Conservation (phyloP, 768 basidiomycete genomes). For the Termitomyces sp. region DNA sequence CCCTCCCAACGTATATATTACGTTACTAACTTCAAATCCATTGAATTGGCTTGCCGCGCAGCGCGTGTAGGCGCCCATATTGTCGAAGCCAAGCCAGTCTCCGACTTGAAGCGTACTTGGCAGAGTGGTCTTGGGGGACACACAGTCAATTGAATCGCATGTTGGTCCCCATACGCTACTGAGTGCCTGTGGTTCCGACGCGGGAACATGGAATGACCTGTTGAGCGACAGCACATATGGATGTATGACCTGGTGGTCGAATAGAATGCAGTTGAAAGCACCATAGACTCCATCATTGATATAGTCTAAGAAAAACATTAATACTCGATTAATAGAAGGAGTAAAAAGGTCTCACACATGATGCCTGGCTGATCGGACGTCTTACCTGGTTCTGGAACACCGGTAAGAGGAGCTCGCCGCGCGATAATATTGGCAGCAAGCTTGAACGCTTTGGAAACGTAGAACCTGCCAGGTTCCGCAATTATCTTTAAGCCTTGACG, state of each 20-base stretch:
- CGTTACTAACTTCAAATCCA: constrained; percentile 77
- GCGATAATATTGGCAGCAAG: constrained; percentile 94
- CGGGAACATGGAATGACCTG: constrained; percentile 55
- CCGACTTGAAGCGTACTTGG: constrained; percentile 77
- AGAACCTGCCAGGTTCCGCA: constrained; percentile 94
- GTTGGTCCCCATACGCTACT: constrained; percentile 97
- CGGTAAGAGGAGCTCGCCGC: constrained; percentile 54
- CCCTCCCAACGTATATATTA: constrained; percentile 72
- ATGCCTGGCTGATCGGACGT: constrained; percentile 42
- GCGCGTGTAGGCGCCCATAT: constrained; percentile 99
- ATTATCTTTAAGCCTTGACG: constrained; percentile 70
- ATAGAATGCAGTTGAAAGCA: constrained; percentile 93
- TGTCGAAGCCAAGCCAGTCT: constrained; percentile 96
- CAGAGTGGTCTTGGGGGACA: constrained; percentile 56
- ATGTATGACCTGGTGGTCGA: constrained; percentile 91
- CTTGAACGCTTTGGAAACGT: constrained; percentile 88
- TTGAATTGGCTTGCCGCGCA: constrained; percentile 97
- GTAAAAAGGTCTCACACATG: constrained; percentile 74
- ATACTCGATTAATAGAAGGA: background rate
- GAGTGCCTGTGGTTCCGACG: constrained; percentile 35
- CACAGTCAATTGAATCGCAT: constrained; percentile 96
- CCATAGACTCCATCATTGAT: constrained; percentile 99
- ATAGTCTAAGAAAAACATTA: constrained; percentile 61
- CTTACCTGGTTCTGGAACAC: constrained; percentile 18
- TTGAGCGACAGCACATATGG: constrained; percentile 74